These are phyloP conservation scores for Chrysanthemum seticuspe DNA, from an alignment of 129 eudicot genomes.

Conservation along the genomic window DNA sequence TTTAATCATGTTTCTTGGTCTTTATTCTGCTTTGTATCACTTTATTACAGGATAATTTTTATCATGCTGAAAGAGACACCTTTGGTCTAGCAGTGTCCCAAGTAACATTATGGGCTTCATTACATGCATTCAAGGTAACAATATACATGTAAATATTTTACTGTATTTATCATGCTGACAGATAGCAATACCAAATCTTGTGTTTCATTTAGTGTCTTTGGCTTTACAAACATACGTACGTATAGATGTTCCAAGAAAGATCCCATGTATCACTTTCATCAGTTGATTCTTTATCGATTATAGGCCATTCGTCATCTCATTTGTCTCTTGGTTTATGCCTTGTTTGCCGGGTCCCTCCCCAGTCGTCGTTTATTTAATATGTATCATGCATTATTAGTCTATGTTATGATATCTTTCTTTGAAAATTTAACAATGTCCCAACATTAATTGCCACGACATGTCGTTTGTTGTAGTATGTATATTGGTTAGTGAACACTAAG, in stretches of 20 bases:
- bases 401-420: slow-evolving; percentile 10
- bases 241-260: slow-evolving; percentile 1
- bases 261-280: background rate
- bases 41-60: slow-evolving; percentile 14
- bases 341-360: slow-evolving; percentile 10
- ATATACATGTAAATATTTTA: background rate
- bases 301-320: background rate
- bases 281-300: background rate
- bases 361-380: background rate
- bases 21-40: slow-evolving; percentile 12
- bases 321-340: slow-evolving; percentile 12
- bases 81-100: too few relatives aligned
- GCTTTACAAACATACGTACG: background rate
- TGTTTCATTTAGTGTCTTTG: background rate
- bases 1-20: slow-evolving; percentile 16
- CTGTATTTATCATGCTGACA: background rate
- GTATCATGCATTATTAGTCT: slow-evolving; percentile 4
- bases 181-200: background rate
- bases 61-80: background rate
- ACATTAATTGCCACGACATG: background rate
- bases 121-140: background rate
- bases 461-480: background rate
- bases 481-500: background rate
- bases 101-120: too few relatives aligned
- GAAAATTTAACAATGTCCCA: slow-evolving; percentile 13